These are phyloP conservation scores for Oropetium thomaeum DNA, from an alignment of 176 grass and related monocot genomes.

Conservation along the genomic window DNA sequence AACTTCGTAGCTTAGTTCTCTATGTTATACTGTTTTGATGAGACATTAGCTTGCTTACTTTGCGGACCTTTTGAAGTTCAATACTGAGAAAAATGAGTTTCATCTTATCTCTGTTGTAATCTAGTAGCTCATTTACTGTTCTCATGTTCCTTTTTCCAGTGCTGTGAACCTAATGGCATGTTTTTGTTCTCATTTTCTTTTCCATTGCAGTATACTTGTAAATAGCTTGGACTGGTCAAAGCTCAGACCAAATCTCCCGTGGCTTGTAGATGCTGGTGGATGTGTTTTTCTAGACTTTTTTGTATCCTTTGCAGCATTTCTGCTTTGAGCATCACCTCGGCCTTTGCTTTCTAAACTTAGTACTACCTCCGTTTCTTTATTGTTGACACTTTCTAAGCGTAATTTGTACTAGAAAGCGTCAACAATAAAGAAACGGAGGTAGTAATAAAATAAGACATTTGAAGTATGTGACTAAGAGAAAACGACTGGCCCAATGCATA, in stretches of 20 bases:
- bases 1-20: background rate
- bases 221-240: slow-evolving; percentile 85
- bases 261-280: slow-evolving; percentile 88
- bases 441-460: too few relatives aligned
- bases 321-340: slow-evolving; percentile 17
- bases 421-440: too few relatives aligned
- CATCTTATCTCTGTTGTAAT: background rate
- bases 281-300: slow-evolving; percentile 84
- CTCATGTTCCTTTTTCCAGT: slow-evolving; percentile 10
- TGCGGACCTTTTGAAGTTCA: slow-evolving; percentile 11
- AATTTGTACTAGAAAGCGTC: too few relatives aligned
- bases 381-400: too few relatives aligned
- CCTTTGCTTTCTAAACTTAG: slow-evolving; percentile 11
- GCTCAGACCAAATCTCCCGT: slow-evolving; percentile 82
- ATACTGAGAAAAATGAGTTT: background rate
- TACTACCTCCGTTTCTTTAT: too few relatives aligned
- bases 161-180: slow-evolving; percentile 32
- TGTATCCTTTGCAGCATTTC: slow-evolving; percentile 73
- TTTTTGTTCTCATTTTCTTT: background rate
- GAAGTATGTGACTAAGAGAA: too few relatives aligned
- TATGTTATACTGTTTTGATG: background rate
- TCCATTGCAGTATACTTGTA: slow-evolving; percentile 80
- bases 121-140: background rate
- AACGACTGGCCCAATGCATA: background rate
- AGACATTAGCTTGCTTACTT: slow-evolving; percentile 6